phyloP scores from a whole-genome alignment of 2,329 filamentous ascomycete genomes.

The Fusarium torreyae region DNA sequence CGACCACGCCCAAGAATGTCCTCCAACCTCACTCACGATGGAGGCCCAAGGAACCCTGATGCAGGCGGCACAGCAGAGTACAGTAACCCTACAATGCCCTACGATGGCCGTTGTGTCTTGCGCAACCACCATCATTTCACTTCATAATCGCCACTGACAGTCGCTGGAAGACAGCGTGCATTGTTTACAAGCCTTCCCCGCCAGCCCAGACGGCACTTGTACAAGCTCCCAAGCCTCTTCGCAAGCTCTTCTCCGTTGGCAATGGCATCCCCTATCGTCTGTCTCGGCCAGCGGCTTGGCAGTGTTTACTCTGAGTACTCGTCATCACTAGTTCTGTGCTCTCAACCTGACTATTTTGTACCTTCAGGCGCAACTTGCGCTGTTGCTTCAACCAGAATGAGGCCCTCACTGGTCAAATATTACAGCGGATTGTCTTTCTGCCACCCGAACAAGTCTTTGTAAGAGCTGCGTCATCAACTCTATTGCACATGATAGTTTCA shows the following conservation, averaged over 20 bases:
- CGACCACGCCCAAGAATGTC: slow-evolving; percentile 31
- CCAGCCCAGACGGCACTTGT: slow-evolving; percentile 19
- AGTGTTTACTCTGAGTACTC: not conserved
- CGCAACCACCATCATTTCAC: slow-evolving; percentile 10
- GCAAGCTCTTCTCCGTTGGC: slow-evolving; percentile 2
- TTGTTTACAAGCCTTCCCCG: slow-evolving; percentile 14
- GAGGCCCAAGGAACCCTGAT: slow-evolving; percentile 32
- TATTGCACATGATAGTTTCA: slow-evolving; percentile 4
- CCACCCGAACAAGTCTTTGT: slow-evolving; percentile 12
- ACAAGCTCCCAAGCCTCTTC: slow-evolving; percentile 22
- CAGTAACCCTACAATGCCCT: slow-evolving; percentile 16
- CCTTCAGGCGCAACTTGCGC: not conserved
- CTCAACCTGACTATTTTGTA: not conserved
- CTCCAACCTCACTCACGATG: slow-evolving; percentile 34
- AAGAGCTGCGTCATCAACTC: slow-evolving; percentile 24
- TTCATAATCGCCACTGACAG: slow-evolving; percentile 23
- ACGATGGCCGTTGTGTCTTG: slow-evolving; percentile 2
- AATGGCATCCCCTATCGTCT: not conserved
- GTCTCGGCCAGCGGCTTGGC: not conserved
- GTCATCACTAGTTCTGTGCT: no score
- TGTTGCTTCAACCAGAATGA: not conserved
- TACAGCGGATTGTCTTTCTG: not conserved
- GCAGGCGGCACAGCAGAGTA: slow-evolving; percentile 31
- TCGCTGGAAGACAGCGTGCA: slow-evolving; percentile 1
- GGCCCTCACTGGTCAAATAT: not conserved